Conservation (phyloP, 352 stramenopile species). For the Globisporangium cystogenes region DNA sequence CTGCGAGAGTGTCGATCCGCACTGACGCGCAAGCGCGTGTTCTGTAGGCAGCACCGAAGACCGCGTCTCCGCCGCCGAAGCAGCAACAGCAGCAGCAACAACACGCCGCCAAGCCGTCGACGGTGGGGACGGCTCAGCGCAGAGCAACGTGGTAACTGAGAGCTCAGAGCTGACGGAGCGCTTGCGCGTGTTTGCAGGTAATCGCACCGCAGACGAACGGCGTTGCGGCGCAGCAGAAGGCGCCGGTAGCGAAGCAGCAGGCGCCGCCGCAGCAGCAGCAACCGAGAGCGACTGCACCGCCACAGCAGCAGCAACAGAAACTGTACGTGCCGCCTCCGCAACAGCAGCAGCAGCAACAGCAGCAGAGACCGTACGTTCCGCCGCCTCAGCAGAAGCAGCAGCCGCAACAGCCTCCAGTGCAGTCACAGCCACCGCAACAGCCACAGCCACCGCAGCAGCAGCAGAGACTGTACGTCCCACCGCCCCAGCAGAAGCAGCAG, state of each 20-base stretch:
- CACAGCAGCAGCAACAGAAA: slow-evolving; percentile 2
- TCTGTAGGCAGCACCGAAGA: not conserved
- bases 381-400: not conserved
- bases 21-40: not conserved
- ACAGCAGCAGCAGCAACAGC: slow-evolving; percentile 11
- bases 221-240: not conserved
- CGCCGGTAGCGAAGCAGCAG: not conserved
- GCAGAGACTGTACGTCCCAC: no score
- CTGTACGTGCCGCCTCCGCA: slow-evolving; percentile 6
- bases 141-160: not conserved
- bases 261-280: slow-evolving; percentile 6
- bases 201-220: not conserved
- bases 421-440: not conserved
- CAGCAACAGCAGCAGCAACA: no score
- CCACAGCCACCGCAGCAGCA: not conserved
- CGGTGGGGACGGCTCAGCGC: not conserved
- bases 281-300: slow-evolving; percentile 7
- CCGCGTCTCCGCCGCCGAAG: not conserved
- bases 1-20: not conserved
- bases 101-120: not conserved
- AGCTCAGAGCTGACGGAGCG: not conserved
- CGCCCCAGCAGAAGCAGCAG: not conserved
- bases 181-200: not conserved
- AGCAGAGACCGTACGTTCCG: not conserved
- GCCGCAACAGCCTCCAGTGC: slow-evolving; percentile 1